These are phyloP conservation scores for Verticillium tricorpus DNA, from an alignment of 2,329 filamentous ascomycete genomes.

Conservation along the genomic window DNA sequence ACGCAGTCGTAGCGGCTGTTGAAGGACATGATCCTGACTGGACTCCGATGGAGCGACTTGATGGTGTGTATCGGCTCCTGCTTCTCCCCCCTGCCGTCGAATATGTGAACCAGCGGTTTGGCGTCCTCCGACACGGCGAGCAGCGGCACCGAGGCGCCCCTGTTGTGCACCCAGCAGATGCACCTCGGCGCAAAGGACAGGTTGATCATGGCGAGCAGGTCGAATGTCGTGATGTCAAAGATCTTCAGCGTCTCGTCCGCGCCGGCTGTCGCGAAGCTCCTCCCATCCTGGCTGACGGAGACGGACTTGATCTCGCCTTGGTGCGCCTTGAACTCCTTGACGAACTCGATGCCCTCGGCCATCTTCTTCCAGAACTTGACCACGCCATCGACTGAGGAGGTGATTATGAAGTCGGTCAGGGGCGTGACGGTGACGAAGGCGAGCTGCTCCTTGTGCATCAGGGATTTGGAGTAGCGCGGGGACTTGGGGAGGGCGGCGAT, in stretches of 20 bases:
- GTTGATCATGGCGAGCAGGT: slow-evolving; percentile 77
- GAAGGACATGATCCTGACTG: slow-evolving; percentile 82
- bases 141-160: slow-evolving; percentile 81
- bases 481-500: slow-evolving; percentile 81
- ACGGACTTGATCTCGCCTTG: slow-evolving; percentile 78
- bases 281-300: slow-evolving; percentile 81
- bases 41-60: slow-evolving; percentile 71
- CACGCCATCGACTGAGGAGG: slow-evolving; percentile 87
- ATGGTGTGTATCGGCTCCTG: slow-evolving; percentile 72
- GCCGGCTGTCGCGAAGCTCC: slow-evolving; percentile 89
- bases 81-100: slow-evolving; percentile 83
- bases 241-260: slow-evolving; percentile 75
- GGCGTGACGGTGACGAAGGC: slow-evolving; percentile 85
- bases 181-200: slow-evolving; percentile 71
- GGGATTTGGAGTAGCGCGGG: slow-evolving; percentile 81
- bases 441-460: slow-evolving; percentile 98
- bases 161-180: slow-evolving; percentile 87
- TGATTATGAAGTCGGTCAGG: slow-evolving; percentile 90
- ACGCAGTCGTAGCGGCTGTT: slow-evolving; percentile 89
- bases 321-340: slow-evolving; percentile 96
- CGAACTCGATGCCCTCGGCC: slow-evolving; percentile 86
- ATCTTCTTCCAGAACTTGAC: slow-evolving; percentile 99
- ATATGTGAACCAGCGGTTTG: slow-evolving; percentile 72
- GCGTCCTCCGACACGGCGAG: slow-evolving; percentile 77
- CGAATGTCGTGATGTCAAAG: slow-evolving; percentile 79